phyloP scores from a whole-genome alignment of 1,139 yeast species.

The Kurtzmaniella quercitrusa region DNA sequence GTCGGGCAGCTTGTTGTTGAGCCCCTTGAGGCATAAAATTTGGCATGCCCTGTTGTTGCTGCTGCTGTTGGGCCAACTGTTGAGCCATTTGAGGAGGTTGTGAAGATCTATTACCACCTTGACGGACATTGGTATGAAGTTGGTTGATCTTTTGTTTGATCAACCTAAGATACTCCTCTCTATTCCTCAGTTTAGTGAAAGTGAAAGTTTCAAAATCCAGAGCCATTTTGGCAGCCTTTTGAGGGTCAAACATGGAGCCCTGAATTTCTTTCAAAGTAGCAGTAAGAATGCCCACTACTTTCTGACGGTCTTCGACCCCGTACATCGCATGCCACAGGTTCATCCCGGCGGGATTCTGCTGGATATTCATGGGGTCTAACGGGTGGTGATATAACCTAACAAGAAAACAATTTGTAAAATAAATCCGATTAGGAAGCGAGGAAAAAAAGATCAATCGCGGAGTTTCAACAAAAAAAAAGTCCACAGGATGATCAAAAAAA shows the following conservation, averaged over 20 bases:
- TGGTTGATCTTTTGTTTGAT: conserved; percentile 40
- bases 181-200: conserved; percentile 32
- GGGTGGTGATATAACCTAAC: not conserved
- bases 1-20: conserved; percentile 6
- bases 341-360: conserved; percentile 20
- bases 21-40: conserved; percentile 3
- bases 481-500: not conserved
- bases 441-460: conserved; percentile 2
- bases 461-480: not conserved
- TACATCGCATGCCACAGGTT: conserved; percentile 40
- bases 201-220: conserved; percentile 44
- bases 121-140: conserved; percentile 22
- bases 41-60: not conserved
- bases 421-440: not conserved
- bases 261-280: conserved; percentile 39
- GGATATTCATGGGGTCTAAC: conserved; percentile 4
- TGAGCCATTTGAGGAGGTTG: conserved; percentile 6
- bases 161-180: conserved; percentile 38
- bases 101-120: not conserved
- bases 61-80: conserved; percentile 4
- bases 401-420: not conserved
- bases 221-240: conserved; percentile 38
- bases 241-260: conserved; percentile 31
- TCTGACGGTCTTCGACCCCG: conserved; percentile 38
- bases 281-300: conserved; percentile 37